Base-by-base conservation (phyloP, 441 rosid species). In the Mallotus repandus region DNA sequence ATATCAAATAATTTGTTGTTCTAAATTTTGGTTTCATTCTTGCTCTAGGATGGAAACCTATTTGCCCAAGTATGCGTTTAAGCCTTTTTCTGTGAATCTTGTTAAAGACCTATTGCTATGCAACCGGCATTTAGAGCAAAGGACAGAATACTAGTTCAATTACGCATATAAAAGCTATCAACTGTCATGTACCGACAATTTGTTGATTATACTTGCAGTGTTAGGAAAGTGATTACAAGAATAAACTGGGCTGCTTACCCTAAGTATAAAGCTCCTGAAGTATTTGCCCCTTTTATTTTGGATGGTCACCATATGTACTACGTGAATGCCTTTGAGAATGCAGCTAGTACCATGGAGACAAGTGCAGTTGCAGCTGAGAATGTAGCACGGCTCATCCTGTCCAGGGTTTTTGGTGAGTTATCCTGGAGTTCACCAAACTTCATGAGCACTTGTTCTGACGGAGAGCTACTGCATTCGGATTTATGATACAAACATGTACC, bases 191-290 rank as follows among this genome's bases (percentile, higher is more conserved):
- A 64, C 80, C 83, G 65, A 83, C 69, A 48, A 9, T 29, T 16
- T 57, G 19, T 22, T 16, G 63, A 45, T 73, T 50, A 59, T 73
- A 56, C 67, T 49, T 22, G 65, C 78, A 92, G 97, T 58, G 78
- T 1, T 61, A 86, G 96, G 85, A 79, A 79, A 79, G 92, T 91
- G 78, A 91, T 93, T 0, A 21, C 87, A 73, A 83, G 81, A 52
- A 89, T 92, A 70, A 64, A 92, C 78, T 95, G 99, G 97, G 97
- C 85, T 9, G 99, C 99, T n/a, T 95, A 95, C 83, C 99, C 99
- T 7, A 88, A 84, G 77, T 92, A 88, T 76, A 76, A 82, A n/a
- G 94, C 97, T 7, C 97, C 97, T 2, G 94, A 92, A 82, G 89
- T 83, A 29, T 94, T 89, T 45, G 96, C 99, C 22, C 99, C 96